Evolutionary conservation across 129 eudicot species (phyloP).

Genomic region (Centrapalus pauciflorus): DNA sequence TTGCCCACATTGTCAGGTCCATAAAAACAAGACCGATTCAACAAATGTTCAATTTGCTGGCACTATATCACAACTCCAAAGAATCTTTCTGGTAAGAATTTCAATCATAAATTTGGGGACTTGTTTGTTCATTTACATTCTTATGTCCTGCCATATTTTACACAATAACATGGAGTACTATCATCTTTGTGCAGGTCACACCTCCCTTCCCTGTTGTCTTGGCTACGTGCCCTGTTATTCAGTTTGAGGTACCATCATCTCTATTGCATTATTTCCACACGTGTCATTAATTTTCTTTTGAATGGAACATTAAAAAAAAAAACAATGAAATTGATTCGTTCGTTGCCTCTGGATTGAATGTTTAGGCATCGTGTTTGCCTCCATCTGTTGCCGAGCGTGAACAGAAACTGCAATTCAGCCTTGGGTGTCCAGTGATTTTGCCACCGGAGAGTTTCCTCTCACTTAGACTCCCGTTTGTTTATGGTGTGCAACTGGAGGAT

Average conservation of each 20-base stretch:
- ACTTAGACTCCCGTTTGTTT: conserved; percentile 85
- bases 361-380: conserved; percentile 74
- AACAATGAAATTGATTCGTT: not conserved
- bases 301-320: too few relatives aligned
- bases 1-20: conserved; percentile 72
- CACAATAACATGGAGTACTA: not conserved
- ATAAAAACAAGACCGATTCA: conserved; percentile 51
- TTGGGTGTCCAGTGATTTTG: conserved; percentile 70
- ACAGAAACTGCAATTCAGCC: conserved; percentile 62
- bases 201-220: conserved; percentile 75
- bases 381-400: conserved; percentile 48
- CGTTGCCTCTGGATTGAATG: not conserved
- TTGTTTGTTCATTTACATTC: not conserved
- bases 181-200: conserved; percentile 55
- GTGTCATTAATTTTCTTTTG: not conserved
- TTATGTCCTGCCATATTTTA: too few relatives aligned
- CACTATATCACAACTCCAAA: conserved; percentile 81
- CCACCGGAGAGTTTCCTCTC: conserved; percentile 97
- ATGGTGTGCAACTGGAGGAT: conserved; percentile 62
- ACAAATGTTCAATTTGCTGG: conserved; percentile 61
- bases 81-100: conserved; percentile 74
- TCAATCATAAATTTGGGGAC: not conserved
- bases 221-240: conserved; percentile 69
- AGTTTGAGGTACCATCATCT: conserved; percentile 65
- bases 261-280: not conserved